Base-by-base conservation (phyloP, 306 rosid genomes). In the Cicer pinnatifidum region DNA sequence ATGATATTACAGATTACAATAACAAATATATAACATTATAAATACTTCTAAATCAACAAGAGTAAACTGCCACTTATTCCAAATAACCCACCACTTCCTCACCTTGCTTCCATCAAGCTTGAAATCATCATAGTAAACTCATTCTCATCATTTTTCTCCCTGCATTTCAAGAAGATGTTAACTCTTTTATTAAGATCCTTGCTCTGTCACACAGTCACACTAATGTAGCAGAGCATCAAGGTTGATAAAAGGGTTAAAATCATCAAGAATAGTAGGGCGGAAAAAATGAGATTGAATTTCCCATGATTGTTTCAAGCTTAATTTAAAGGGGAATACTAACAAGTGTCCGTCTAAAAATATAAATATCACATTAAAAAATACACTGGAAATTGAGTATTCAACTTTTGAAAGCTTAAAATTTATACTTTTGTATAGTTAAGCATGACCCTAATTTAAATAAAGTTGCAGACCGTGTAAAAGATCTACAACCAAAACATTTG, bases 1-100 rank as follows among this genome's bases (percentile, higher is more conserved):
- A 38, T 28, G 69, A 64, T 38, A 52, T 53, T n/a, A 16, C 17
- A 51, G 40, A 35, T 71, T 61, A 77, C 78, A 51, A 40, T 35
- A 57, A 76, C 69, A 51, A 60, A 47, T 37, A 12, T 23, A 50
- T n/a, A 51, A 51, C 23, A 51, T 51, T 15, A 15, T 51, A 51
- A 41, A 6, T 41, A 41, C 59, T 41, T 43, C 44, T 9, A 44
- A 72, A 39, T 79, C 17, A n/a, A 68, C 10, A 67, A 60, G 62
- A 40, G 39, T 19, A 69, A 47, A 35, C 11, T 17, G 37, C 43
- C 8, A 35, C 33, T 41, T 51, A 50, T 50, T 13, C 15, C 15
- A 15, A 51, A 51, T 51, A 6, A 0, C 8, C 6, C 23, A 5
- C 23, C 23, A 51, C 9, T 20, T 15, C 8, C 8, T 50, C 4